Conservation (phyloP, 2,329 filamentous ascomycete species). For the Claviceps capensis region DNA sequence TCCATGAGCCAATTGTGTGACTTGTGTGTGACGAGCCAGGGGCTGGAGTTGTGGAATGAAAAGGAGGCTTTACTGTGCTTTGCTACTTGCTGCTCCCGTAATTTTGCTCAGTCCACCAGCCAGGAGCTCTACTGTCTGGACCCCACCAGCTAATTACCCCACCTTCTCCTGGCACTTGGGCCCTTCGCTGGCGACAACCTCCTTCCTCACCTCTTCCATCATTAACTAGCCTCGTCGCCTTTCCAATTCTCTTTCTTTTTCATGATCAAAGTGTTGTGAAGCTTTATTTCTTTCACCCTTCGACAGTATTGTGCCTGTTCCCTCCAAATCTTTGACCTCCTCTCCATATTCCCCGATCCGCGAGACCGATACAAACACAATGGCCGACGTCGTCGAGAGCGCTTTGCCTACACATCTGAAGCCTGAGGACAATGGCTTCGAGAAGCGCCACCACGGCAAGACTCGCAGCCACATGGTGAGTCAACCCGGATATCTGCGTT, state of each 20-base stretch:
- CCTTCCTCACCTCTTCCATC: background rate
- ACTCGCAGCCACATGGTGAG: conserved; percentile 75
- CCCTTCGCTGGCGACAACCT: conserved; percentile 2
- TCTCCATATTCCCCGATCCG: background rate
- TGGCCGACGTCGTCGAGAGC: conserved; percentile 59
- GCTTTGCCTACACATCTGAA: conserved; percentile 78
- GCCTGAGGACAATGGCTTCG: conserved; percentile 39
- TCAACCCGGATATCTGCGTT: conserved; percentile 13
- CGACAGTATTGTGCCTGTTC: background rate
- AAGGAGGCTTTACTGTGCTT: no score
- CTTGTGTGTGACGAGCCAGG: no score
- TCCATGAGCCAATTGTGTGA: no score
- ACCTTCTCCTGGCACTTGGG: conserved; percentile 2
- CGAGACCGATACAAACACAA: conserved; percentile 24
- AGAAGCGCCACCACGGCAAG: conserved; percentile 67
- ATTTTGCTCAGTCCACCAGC: background rate
- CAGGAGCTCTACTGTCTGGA: background rate
- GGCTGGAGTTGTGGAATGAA: no score
- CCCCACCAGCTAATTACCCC: conserved; percentile 3
- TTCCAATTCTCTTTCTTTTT: background rate
- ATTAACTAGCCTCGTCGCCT: background rate
- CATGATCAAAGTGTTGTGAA: background rate
- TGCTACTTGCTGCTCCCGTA: background rate
- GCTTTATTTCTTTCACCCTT: background rate
- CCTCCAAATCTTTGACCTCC: background rate